Conservation (phyloP, 208 protist genomes). For the Crithidia bombi region DNA sequence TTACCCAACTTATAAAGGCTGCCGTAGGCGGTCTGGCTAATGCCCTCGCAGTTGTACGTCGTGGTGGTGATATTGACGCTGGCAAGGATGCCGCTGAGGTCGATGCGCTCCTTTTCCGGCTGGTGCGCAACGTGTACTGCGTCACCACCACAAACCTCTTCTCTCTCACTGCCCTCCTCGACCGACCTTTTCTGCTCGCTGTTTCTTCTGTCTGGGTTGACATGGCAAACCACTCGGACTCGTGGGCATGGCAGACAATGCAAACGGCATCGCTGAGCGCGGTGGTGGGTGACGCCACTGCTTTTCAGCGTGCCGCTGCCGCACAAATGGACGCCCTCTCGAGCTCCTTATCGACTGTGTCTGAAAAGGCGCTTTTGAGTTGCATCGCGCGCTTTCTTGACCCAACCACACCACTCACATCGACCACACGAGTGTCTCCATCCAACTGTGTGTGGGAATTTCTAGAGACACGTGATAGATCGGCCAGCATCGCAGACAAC, state of each 20-base stretch:
- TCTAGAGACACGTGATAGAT: slow-evolving; percentile 6
- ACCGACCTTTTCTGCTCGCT: slow-evolving; percentile 21
- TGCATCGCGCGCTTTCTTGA: slow-evolving; percentile 25
- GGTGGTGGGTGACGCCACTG: slow-evolving; percentile 2
- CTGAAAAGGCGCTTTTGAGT: slow-evolving; percentile 10
- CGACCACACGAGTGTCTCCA: slow-evolving; percentile 9
- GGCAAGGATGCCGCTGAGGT: neutral
- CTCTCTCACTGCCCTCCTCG: slow-evolving; percentile 19
- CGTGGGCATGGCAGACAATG: slow-evolving; percentile 37
- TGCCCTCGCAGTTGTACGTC: neutral
- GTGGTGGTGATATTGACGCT: neutral
- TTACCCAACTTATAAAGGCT: slow-evolving; percentile 4
- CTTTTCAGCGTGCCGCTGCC: slow-evolving; percentile 8
- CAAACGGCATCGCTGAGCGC: neutral
- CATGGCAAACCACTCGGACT: slow-evolving; percentile 10
- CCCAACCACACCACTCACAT: slow-evolving; percentile 20
- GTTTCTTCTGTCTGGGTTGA: slow-evolving; percentile 29
- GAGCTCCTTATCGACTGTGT: neutral
- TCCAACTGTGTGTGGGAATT: slow-evolving; percentile 23
- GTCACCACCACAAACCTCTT: slow-evolving; percentile 26
- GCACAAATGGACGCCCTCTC: neutral
- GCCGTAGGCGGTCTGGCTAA: neutral
- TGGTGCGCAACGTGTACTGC: slow-evolving; percentile 25
- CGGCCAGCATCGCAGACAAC: neutral
- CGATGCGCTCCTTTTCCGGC: neutral